A percentile compares a stretch with the other conserved stretches of the same genome.
Conservation (phyloP, 2,329 filamentous ascomycete species). For the Zasmidium cellare region DNA sequence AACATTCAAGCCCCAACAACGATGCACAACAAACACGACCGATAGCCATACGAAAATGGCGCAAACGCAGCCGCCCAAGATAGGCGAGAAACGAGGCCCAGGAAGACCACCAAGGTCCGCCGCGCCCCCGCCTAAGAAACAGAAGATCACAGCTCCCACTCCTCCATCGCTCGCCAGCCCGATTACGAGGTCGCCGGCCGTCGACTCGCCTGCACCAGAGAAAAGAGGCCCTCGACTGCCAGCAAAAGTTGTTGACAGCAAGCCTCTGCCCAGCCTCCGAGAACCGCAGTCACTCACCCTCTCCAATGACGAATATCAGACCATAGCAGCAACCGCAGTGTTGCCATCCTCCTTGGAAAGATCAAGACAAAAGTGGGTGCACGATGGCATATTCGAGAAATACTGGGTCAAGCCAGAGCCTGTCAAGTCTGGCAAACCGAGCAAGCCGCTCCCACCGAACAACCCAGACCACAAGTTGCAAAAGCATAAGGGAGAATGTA, state of each 20-base stretch:
- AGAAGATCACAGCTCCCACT: conserved; percentile 14
- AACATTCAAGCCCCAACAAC: not conserved
- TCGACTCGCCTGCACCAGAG: conserved; percentile 21
- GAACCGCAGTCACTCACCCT: conserved; percentile 66
- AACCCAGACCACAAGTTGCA: conserved; percentile 37
- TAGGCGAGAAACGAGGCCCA: conserved; percentile 30
- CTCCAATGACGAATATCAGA: conserved; percentile 67
- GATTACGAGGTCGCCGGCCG: conserved; percentile 15
- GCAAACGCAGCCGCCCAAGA: conserved; percentile 7
- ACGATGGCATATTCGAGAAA: conserved; percentile 68
- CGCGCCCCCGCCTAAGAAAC: conserved; percentile 29
- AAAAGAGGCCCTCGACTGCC: conserved; percentile 50
- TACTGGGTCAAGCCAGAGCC: conserved; percentile 75
- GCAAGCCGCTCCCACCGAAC: conserved; percentile 49
- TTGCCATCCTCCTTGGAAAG: conserved; percentile 70
- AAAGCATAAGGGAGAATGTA: conserved; percentile 66
- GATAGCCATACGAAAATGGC: not conserved
- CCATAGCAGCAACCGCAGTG: conserved; percentile 73
- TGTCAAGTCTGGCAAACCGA: conserved; percentile 64
- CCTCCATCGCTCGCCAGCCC: conserved; percentile 14
- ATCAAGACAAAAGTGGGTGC: conserved; percentile 73
- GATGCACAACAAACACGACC: not conserved
- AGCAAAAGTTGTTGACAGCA: conserved; percentile 62
- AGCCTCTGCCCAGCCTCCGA: conserved; percentile 70
- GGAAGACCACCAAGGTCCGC: conserved; percentile 22